Base-by-base conservation (phyloP, 192 early-diverging fungal genomes). In the Chytriomyces sp. region DNA sequence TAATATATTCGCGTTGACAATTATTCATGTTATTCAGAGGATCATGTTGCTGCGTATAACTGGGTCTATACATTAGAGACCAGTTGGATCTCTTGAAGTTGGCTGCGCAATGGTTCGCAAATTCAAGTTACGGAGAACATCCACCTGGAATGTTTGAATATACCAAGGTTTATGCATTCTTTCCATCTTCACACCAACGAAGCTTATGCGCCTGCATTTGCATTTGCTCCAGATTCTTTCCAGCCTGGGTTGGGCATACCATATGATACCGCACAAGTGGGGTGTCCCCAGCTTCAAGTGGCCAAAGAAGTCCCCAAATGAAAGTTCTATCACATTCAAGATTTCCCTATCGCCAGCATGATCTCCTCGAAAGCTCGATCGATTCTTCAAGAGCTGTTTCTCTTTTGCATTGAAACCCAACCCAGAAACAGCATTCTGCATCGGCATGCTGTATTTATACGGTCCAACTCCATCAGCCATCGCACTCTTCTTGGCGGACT, bases 161-260 rank as follows among this genome's bases (percentile, higher is more conserved):
- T 69, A 50, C 47, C 6, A 69, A 69, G 50, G 67, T 69, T 11
- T n/a, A n/a, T 35, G 35, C 35, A 35, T 35, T 35, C 35, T 35
- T 35, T 35, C 35, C 66, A 67, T 44, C 26, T 10, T 53, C n/a
- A 53, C 18, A 69, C 68, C 7, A 5, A 3, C 35, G 35, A 35
- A 35, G 35, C 35, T 35, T 1, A 35, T 35, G 35, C 35, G 2
- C 35, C 35, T 35, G 2, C 35, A 1, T 35, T 35, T 35, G 2
- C 35, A 1, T 35, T 35, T 49, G 48, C 53, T 23, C 13, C 16
- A 59, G 68, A 53, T 69, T 26, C 49, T 69, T 10, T 69, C 7
- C 20, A 69, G 48, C 35, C 68, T 49, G 4, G 68, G 68, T 16
- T 69, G 68, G 68, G 50, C 68, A 13, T 50, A 50, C 49, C 16